These are phyloP conservation scores for Mentha longifolia DNA, from an alignment of 257 asterid species.

Conservation along the genomic window DNA sequence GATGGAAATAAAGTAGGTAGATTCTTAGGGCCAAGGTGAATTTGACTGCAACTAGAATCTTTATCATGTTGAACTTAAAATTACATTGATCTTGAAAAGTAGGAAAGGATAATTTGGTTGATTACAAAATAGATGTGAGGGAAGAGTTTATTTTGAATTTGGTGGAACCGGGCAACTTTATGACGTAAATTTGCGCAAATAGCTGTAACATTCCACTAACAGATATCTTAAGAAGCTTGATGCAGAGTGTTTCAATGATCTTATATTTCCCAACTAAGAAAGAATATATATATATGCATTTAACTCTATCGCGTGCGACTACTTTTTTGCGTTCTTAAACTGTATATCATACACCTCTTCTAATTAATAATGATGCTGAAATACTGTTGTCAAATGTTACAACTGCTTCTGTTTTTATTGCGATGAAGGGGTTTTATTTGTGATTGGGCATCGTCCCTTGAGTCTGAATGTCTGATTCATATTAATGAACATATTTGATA, in stretches of 20 bases:
- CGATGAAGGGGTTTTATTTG: background rate
- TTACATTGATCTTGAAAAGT: background rate
- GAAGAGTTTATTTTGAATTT: background rate
- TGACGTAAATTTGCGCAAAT: background rate
- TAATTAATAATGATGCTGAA: too few relatives aligned
- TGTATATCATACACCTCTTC: too few relatives aligned
- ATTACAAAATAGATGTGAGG: conserved; percentile 1
- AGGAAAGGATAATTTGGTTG: conserved; percentile 13
- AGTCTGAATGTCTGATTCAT: background rate
- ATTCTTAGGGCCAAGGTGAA: background rate
- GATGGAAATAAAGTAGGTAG: conserved; percentile 13
- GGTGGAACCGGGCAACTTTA: conserved; percentile 10
- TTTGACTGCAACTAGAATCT: background rate
- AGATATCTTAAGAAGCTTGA: background rate
- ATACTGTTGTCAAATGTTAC: background rate
- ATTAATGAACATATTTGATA: background rate
- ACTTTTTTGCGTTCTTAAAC: too few relatives aligned
- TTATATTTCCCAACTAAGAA: background rate
- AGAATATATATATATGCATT: background rate
- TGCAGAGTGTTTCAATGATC: background rate
- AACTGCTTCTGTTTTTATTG: background rate
- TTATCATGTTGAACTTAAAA: background rate
- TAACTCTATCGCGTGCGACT: too few relatives aligned
- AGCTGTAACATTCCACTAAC: background rate
- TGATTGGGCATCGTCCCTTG: background rate